Evolutionary conservation across 805 yeast genomes (phyloP).

Genomic region (Barnettozyma sucrosica): DNA sequence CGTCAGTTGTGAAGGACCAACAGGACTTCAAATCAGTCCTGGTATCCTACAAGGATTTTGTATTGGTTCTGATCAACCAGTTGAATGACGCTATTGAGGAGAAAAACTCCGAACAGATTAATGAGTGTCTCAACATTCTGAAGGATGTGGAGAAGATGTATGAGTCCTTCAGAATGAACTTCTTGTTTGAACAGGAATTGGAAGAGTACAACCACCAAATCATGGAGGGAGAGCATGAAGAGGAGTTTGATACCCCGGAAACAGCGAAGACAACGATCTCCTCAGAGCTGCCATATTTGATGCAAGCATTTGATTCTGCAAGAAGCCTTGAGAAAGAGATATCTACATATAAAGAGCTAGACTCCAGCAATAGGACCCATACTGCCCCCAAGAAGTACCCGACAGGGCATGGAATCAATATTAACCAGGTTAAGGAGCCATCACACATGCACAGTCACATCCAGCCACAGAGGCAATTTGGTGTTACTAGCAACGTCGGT

Average conservation of each 20-base stretch:
- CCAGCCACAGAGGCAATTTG: conserved; percentile 14
- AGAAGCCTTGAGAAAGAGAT: conserved; percentile 51
- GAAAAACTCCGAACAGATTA: conserved; percentile 51
- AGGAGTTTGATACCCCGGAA: conserved; percentile 25
- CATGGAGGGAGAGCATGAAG: conserved; percentile 7
- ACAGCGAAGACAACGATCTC: conserved; percentile 45
- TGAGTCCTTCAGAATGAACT: conserved; percentile 42
- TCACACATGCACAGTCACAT: conserved; percentile 6
- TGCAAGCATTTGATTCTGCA: conserved; percentile 63
- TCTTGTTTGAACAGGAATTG: conserved; percentile 28
- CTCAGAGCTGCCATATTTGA: conserved; percentile 59
- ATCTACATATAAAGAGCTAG: conserved; percentile 3
- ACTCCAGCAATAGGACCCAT: neutral
- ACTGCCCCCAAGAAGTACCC: neutral
- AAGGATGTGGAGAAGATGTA: conserved; percentile 72
- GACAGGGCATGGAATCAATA: neutral
- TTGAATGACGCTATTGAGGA: conserved; percentile 47
- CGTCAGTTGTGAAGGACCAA: conserved; percentile 19
- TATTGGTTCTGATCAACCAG: conserved; percentile 51
- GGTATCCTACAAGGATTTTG: conserved; percentile 50
- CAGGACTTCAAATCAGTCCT: conserved; percentile 38
- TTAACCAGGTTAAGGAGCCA: conserved; percentile 9
- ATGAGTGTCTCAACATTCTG: conserved; percentile 63
- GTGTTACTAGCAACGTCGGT: conserved; percentile 17
- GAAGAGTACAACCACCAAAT: conserved; percentile 15